A percentile compares a stretch with the other conserved stretches of the same genome.
Evolutionary conservation across 495 filamentous ascomycete species (phyloP).

Genomic region (Tuber melanosporum): DNA sequence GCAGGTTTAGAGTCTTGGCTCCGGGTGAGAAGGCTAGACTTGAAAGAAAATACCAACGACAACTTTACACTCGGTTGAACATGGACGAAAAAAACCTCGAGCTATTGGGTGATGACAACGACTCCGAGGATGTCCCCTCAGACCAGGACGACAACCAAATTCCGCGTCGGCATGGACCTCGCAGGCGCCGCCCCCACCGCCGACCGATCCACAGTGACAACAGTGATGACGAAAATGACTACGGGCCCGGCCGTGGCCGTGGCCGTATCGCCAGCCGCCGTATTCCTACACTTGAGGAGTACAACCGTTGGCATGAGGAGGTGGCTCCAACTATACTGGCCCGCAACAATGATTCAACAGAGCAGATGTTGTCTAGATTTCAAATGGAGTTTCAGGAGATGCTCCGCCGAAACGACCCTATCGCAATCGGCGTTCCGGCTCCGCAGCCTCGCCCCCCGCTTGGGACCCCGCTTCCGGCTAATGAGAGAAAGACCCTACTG

Average conservation of each 20-base stretch:
- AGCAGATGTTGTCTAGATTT: background rate
- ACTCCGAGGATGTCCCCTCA: background rate
- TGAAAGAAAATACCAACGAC: background rate
- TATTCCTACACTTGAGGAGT: background rate
- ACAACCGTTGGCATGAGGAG: background rate
- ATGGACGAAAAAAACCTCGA: background rate
- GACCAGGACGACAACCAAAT: background rate
- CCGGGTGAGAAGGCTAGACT: background rate
- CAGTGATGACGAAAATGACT: slow-evolving; percentile 3
- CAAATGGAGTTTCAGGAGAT: background rate
- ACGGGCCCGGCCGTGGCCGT: background rate
- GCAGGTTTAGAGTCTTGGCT: background rate
- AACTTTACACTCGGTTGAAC: background rate
- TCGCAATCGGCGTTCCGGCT: background rate
- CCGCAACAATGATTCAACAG: background rate
- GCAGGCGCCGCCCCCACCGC: background rate
- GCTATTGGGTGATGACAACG: background rate
- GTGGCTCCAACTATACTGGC: background rate
- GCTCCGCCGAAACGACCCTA: background rate
- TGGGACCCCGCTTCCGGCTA: background rate
- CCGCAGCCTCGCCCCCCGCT: background rate
- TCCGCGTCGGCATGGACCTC: background rate
- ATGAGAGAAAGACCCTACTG: background rate
- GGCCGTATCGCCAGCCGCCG: background rate
- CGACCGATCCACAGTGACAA: background rate